Conservation (phyloP, 2,329 filamentous ascomycete genomes). For the Nannizziopsis arthrosporioides region DNA sequence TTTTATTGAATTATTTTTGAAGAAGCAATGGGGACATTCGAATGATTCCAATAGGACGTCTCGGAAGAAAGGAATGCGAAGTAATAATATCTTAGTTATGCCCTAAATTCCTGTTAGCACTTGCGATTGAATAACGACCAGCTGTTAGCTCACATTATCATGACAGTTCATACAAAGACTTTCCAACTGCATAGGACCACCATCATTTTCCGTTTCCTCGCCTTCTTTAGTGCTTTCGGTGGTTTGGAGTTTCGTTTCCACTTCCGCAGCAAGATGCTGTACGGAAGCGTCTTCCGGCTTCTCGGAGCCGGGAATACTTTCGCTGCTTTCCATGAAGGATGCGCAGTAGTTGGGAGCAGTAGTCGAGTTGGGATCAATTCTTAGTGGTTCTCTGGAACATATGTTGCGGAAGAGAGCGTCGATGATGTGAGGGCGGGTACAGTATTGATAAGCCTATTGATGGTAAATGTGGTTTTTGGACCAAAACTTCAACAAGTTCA, state of each 20-base stretch:
- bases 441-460: too few relatives aligned
- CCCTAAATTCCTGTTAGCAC: constrained; percentile 44
- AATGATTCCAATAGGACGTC: constrained; percentile 98
- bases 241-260: neutral
- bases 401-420: too few relatives aligned
- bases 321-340: neutral
- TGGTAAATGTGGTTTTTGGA: too few relatives aligned
- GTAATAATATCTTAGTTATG: constrained; percentile 72
- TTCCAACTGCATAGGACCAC: constrained; percentile 43
- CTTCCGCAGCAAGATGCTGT: constrained; percentile 1
- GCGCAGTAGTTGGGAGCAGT: too few relatives aligned
- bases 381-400: too few relatives aligned
- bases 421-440: too few relatives aligned
- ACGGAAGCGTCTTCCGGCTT: neutral
- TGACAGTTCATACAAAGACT: constrained; percentile 80
- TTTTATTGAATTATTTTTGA: constrained; percentile 88
- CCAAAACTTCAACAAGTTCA: too few relatives aligned
- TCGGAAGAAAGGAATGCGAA: constrained; percentile 90
- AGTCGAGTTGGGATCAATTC: too few relatives aligned
- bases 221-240: neutral
- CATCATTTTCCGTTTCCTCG: constrained; percentile 26
- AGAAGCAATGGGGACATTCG: constrained; percentile 74
- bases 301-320: neutral
- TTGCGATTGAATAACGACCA: neutral
- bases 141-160: constrained; percentile 48